These are phyloP conservation scores for Geranomyces michiganensis DNA, from an alignment of 192 early-diverging fungal genomes.

Conservation along the genomic window DNA sequence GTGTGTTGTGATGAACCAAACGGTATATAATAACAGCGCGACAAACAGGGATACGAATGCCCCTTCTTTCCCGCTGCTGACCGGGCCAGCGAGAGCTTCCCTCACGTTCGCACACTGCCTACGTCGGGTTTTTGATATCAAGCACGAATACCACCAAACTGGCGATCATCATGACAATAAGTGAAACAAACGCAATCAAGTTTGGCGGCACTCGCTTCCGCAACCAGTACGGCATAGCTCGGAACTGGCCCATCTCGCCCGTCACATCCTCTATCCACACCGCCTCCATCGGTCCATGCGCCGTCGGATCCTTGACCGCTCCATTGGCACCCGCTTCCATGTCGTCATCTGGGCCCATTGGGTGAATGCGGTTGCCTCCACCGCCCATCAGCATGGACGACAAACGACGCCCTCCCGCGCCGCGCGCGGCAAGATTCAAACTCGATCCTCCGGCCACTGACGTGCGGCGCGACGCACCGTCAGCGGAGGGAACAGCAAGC, in stretches of 20 bases:
- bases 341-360: constrained; percentile 14
- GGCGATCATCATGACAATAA: constrained; percentile 38
- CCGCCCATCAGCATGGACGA: constrained; percentile 16
- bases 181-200: constrained; percentile 33
- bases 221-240: constrained; percentile 38
- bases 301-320: constrained; percentile 2
- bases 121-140: constrained; percentile 39
- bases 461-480: background rate
- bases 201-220: constrained; percentile 35
- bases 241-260: constrained; percentile 33
- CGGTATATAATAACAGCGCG: too few species aligned
- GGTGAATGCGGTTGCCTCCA: constrained; percentile 20
- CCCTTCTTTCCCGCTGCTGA: too few species aligned
- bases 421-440: constrained; percentile 12
- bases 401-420: constrained; percentile 4
- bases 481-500: background rate
- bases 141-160: constrained; percentile 55
- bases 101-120: too few species aligned
- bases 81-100: too few species aligned
- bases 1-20: too few species aligned
- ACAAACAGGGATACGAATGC: too few species aligned
- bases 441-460: constrained; percentile 2
- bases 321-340: constrained; percentile 21
- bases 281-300: background rate
- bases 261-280: constrained; percentile 20